These are phyloP conservation scores for Pichia scutulata DNA, from an alignment of 805 yeast species.

Conservation along the genomic window DNA sequence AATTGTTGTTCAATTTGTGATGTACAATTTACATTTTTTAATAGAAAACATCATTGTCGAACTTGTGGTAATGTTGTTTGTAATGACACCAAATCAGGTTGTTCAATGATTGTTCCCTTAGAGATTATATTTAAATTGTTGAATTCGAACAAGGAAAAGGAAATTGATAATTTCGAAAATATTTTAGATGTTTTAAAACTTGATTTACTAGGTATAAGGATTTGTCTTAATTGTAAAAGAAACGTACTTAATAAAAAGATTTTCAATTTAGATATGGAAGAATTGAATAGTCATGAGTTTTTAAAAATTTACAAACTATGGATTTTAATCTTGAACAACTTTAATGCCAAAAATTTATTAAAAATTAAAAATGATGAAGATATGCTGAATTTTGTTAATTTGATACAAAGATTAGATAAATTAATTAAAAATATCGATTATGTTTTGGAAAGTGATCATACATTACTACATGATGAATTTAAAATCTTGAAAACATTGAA, in stretches of 20 bases:
- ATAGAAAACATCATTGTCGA: conserved; percentile 86
- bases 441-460: not conserved
- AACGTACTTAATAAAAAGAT: conserved; percentile 50
- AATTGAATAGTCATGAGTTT: conserved; percentile 27
- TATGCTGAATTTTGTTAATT: conserved; percentile 18
- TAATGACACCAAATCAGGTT: conserved; percentile 50
- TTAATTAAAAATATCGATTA: conserved; percentile 34
- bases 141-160: conserved; percentile 6
- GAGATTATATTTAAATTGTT: conserved; percentile 32
- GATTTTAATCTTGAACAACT: conserved; percentile 16
- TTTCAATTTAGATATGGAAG: conserved; percentile 33
- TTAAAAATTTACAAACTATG: conserved; percentile 31
- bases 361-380: conserved; percentile 28
- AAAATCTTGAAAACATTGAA: conserved; percentile 48
- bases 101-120: conserved; percentile 69
- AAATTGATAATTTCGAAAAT: conserved; percentile 8
- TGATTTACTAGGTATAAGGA: conserved; percentile 35
- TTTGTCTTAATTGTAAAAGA: conserved; percentile 67
- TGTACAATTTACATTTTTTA: conserved; percentile 40
- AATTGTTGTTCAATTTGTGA: conserved; percentile 59
- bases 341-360: conserved; percentile 20
- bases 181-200: not conserved
- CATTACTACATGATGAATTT: conserved; percentile 31
- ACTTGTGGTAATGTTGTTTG: conserved; percentile 81
- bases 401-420: conserved; percentile 45